These are phyloP conservation scores for Eucalyptus cloeziana DNA, from an alignment of 345 rosid species.

Conservation along the genomic window DNA sequence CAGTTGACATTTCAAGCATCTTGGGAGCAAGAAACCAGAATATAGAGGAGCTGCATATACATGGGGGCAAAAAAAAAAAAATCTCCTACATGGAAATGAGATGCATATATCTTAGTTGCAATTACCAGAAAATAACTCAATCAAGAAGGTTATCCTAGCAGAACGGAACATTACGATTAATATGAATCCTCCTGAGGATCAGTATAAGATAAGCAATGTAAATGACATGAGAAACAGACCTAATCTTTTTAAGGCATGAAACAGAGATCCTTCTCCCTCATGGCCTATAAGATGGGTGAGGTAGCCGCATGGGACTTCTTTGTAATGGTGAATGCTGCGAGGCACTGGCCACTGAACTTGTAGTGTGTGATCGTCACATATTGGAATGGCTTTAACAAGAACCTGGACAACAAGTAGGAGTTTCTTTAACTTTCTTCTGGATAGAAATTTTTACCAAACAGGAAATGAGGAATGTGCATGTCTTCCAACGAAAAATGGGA, in stretches of 20 bases:
- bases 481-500: background rate
- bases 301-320: slow-evolving; percentile 65
- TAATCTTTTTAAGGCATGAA: slow-evolving; percentile 56
- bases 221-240: slow-evolving; percentile 30
- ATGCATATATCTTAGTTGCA: background rate
- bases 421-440: background rate
- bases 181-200: background rate
- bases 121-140: background rate
- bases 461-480: background rate
- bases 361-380: slow-evolving; percentile 66
- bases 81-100: background rate
- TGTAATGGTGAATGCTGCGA: slow-evolving; percentile 61
- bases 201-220: background rate
- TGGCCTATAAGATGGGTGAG: slow-evolving; percentile 80
- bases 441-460: background rate
- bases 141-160: background rate
- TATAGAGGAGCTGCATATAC: background rate
- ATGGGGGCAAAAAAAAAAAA: background rate
- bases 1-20: background rate
- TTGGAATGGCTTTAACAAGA: slow-evolving; percentile 68
- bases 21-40: background rate
- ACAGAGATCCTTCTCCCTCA: slow-evolving; percentile 85
- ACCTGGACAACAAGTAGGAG: slow-evolving; percentile 20
- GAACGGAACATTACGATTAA: background rate
- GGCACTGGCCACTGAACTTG: slow-evolving; percentile 70